Evolutionary conservation across 2,329 filamentous ascomycete genomes (phyloP).

Genomic region (Colletotrichum aenigma): DNA sequence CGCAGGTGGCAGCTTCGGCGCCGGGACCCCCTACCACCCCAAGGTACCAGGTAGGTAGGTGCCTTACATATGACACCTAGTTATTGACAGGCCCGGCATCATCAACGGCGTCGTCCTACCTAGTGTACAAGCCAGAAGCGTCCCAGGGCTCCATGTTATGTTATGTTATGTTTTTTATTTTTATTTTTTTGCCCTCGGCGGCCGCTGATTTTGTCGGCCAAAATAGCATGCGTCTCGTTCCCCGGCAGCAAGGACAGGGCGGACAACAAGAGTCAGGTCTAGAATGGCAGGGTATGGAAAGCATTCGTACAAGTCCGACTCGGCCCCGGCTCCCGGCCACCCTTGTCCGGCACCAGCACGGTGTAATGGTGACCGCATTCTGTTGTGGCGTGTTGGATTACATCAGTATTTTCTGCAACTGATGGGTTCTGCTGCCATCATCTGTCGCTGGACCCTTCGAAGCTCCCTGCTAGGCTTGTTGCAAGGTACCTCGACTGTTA

Average conservation of each 20-base stretch:
- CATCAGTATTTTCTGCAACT: background rate
- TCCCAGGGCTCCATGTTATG: background rate
- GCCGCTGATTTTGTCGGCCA: background rate
- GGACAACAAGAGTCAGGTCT: background rate
- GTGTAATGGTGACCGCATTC: slow-evolving; percentile 6
- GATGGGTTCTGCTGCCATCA: background rate
- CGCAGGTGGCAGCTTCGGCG: background rate
- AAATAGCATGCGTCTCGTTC: background rate
- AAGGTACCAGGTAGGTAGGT: too few relatives aligned
- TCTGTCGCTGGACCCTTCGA: background rate
- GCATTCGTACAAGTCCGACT: background rate
- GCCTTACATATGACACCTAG: too few relatives aligned
- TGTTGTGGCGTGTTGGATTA: slow-evolving; percentile 12
- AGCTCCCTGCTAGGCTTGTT: background rate
- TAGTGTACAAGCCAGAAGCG: background rate
- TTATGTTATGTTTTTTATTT: background rate
- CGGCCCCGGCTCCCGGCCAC: background rate
- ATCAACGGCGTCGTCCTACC: background rate
- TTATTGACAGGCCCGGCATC: background rate
- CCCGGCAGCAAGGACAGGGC: background rate
- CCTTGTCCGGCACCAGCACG: background rate
- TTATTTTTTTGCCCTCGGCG: background rate
- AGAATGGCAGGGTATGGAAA: background rate
- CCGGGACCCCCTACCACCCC: background rate
- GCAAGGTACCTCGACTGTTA: background rate